These are phyloP conservation scores for Cyberlindnera mississippiensis DNA, from an alignment of 805 yeast genomes.

Conservation along the genomic window DNA sequence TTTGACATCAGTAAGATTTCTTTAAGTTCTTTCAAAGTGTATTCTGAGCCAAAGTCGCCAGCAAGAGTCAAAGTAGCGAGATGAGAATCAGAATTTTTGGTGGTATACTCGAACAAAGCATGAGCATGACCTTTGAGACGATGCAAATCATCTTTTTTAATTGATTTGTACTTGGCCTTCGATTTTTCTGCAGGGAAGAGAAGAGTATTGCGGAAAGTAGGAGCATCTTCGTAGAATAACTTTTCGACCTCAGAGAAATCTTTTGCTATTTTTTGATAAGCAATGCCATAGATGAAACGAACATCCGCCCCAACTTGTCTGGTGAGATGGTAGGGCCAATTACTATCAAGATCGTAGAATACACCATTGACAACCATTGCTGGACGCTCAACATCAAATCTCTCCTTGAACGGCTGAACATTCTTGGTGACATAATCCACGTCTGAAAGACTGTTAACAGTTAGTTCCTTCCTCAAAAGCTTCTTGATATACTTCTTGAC, in stretches of 20 bases:
- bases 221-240: conserved; percentile 40
- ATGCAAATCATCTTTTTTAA: conserved; percentile 17
- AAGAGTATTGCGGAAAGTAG: conserved; percentile 41
- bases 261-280: conserved; percentile 23
- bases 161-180: conserved; percentile 29
- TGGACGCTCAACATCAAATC: conserved; percentile 44
- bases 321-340: conserved; percentile 54
- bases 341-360: conserved; percentile 44
- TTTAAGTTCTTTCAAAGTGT: conserved; percentile 42
- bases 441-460: conserved; percentile 13
- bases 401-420: conserved; percentile 27
- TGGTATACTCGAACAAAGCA: conserved; percentile 24
- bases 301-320: conserved; percentile 55
- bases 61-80: conserved; percentile 47
- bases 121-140: conserved; percentile 3
- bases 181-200: conserved; percentile 46
- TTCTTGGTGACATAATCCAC: conserved; percentile 20
- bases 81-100: conserved; percentile 7
- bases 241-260: conserved; percentile 31
- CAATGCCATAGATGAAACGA: conserved; percentile 23
- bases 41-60: conserved; percentile 47
- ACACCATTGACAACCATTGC: conserved; percentile 72
- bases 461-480: conserved; percentile 7
- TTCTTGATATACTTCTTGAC: conserved; percentile 19
- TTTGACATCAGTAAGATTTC: conserved; percentile 30